Percentiles rank a stretch among this genome's conserved stretches.
phyloP scores from a whole-genome alignment of 2,329 filamentous ascomycete species.

The Sphaerulina populicola region DNA sequence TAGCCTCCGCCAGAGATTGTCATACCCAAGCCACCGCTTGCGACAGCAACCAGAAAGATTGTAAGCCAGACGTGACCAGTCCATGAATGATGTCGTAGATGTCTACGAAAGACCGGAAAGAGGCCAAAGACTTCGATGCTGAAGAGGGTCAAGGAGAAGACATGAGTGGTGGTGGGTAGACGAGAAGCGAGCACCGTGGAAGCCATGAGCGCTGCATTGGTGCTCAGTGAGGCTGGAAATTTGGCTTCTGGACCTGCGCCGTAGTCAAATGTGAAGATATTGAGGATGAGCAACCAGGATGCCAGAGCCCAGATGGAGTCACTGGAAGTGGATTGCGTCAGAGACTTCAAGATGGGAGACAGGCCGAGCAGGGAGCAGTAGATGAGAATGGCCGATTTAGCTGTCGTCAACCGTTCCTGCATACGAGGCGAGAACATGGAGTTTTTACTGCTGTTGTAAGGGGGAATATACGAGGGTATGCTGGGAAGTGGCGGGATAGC shows the following conservation, averaged over 20 bases:
- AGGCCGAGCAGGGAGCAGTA: slow-evolving; percentile 87
- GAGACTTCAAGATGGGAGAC: slow-evolving; percentile 88
- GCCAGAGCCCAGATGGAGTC: slow-evolving; percentile 98
- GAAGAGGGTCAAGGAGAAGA: slow-evolving; percentile 91
- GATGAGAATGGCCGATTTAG: slow-evolving; percentile 87
- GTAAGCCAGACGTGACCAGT: slow-evolving; percentile 71
- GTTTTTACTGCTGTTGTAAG: slow-evolving; percentile 24
- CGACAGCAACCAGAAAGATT: slow-evolving; percentile 64
- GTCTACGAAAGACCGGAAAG: slow-evolving; percentile 93
- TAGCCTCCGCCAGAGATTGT: slow-evolving; percentile 48
- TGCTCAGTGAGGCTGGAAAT: slow-evolving; percentile 71
- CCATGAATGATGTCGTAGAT: slow-evolving; percentile 75
- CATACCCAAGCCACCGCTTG: slow-evolving; percentile 67
- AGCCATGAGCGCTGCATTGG: slow-evolving; percentile 93
- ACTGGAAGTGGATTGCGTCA: slow-evolving; percentile 84
- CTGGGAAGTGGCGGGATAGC: slow-evolving; percentile 1
- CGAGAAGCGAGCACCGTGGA: slow-evolving; percentile 87
- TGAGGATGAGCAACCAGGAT: slow-evolving; percentile 84
- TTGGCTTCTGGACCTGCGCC: slow-evolving; percentile 57
- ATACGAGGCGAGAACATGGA: slow-evolving; percentile 46
- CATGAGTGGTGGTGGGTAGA: slow-evolving; percentile 80
- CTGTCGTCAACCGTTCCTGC: slow-evolving; percentile 63
- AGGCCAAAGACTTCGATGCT: slow-evolving; percentile 95
- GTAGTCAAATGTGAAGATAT: slow-evolving; percentile 98
- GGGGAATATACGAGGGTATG: slow-evolving; percentile 2